A percentile compares a stretch with the other conserved stretches of the same genome.
phyloP scores from a whole-genome alignment of 2,329 filamentous ascomycete genomes.

The Alternaria atra region DNA sequence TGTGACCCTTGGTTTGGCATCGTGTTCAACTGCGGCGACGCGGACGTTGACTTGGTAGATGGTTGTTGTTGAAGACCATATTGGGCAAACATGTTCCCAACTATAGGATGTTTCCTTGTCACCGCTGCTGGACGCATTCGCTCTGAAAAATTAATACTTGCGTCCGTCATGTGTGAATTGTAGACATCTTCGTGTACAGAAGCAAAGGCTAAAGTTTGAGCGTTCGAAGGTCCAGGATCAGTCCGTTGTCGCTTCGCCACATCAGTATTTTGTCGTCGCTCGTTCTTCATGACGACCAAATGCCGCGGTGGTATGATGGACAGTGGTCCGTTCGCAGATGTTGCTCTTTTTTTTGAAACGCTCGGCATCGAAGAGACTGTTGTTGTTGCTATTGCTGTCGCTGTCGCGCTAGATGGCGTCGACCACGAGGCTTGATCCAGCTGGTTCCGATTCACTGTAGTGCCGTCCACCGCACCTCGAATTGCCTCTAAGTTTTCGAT shows the following conservation, averaged over 20 bases:
- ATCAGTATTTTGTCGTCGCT: not conserved
- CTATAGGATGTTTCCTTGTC: not conserved
- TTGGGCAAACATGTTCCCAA: not conserved
- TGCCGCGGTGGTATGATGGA: not conserved
- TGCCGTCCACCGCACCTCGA: slow-evolving; percentile 36
- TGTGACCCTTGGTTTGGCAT: not conserved
- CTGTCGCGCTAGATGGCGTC: not conserved
- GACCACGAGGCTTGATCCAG: not conserved
- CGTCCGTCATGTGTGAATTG: not conserved
- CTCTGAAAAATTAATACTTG: not conserved
- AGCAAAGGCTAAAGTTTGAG: not conserved
- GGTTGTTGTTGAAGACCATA: not conserved
- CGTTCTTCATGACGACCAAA: slow-evolving; percentile 3
- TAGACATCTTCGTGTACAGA: not conserved
- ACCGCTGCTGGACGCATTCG: not conserved
- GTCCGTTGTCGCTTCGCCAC: slow-evolving; percentile 30
- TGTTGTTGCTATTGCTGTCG: not conserved
- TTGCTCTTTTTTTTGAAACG: not conserved
- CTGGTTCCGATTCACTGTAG: slow-evolving; percentile 22
- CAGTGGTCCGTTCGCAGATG: not conserved
- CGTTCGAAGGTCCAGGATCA: not conserved
- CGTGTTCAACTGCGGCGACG: not conserved
- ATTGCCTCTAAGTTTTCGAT: slow-evolving; percentile 39
- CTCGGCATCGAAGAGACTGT: not conserved
- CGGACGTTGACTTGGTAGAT: not conserved